These are phyloP conservation scores for Aspergillus sp. DNA, from an alignment of 2,329 filamentous ascomycete genomes.

Conservation along the genomic window DNA sequence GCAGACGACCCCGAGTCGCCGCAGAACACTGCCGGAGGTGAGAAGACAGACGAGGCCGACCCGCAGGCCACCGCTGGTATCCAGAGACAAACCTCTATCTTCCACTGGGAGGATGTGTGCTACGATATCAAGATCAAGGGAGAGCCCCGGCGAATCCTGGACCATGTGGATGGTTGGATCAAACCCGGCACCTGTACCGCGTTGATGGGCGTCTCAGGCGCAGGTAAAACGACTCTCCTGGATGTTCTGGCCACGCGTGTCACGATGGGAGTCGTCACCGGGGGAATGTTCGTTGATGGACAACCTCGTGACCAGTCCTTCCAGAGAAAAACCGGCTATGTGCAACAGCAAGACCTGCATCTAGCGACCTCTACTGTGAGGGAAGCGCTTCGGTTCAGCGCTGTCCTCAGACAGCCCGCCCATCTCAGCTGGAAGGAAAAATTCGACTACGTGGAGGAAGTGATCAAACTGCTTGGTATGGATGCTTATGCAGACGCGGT, in stretches of 20 bases:
- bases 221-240: not conserved
- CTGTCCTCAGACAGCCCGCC: not conserved
- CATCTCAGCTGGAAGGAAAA: not conserved
- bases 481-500: slow-evolving; percentile 2
- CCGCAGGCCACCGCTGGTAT: slow-evolving; percentile 12
- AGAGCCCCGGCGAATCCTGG: slow-evolving; percentile 60
- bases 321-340: not conserved
- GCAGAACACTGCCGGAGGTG: not conserved
- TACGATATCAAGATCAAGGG: slow-evolving; percentile 76
- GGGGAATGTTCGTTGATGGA: not conserved
- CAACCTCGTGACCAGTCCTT: not conserved
- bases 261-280: not conserved
- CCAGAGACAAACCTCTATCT: slow-evolving; percentile 63
- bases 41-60: not conserved
- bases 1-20: slow-evolving; percentile 1
- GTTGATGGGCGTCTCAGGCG: slow-evolving; percentile 40
- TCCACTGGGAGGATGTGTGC: slow-evolving; percentile 78
- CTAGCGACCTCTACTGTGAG: not conserved
- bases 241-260: not conserved
- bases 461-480: slow-evolving; percentile 1
- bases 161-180: slow-evolving; percentile 51
- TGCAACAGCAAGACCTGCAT: slow-evolving; percentile 4
- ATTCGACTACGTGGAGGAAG: not conserved
- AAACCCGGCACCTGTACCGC: slow-evolving; percentile 52
- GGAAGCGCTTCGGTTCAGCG: not conserved